Conservation (phyloP, 345 rosid species). For the Lumnitzera racemosa region DNA sequence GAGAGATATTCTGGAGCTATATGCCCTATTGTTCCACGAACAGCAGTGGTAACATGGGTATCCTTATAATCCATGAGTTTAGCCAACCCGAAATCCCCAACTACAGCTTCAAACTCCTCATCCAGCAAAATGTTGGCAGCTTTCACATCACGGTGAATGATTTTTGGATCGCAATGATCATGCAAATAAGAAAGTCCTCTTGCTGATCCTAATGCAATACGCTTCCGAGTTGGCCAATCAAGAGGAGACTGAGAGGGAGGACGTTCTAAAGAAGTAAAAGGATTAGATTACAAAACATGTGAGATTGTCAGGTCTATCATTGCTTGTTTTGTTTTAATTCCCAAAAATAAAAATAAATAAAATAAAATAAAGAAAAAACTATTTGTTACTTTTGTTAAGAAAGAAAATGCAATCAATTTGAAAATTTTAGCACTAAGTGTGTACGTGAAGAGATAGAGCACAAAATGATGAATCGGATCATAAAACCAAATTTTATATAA, state of each 20-base stretch:
- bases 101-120: slow-evolving; percentile 96
- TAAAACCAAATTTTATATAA: no score
- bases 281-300: slow-evolving; percentile 1
- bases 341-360: no score
- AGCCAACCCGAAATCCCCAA: slow-evolving; percentile 94
- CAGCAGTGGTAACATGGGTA: slow-evolving; percentile 95
- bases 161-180: slow-evolving; percentile 97
- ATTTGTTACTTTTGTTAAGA: no score
- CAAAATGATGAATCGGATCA: neutral
- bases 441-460: neutral
- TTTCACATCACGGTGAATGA: slow-evolving; percentile 96
- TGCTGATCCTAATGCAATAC: slow-evolving; percentile 90
- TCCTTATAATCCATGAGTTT: slow-evolving; percentile 99
- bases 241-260: slow-evolving; percentile 81
- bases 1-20: slow-evolving; percentile 97
- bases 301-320: neutral
- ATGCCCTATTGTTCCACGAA: slow-evolving; percentile 95
- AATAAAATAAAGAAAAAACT: neutral
- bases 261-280: slow-evolving; percentile 46
- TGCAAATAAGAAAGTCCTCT: slow-evolving; percentile 93
- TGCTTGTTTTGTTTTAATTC: neutral
- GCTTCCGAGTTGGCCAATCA: slow-evolving; percentile 82
- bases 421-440: neutral
- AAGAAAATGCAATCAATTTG: no score
- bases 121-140: slow-evolving; percentile 95